Base-by-base conservation (phyloP, 2,329 filamentous ascomycete species). In the Geoglossum cookeanum region DNA sequence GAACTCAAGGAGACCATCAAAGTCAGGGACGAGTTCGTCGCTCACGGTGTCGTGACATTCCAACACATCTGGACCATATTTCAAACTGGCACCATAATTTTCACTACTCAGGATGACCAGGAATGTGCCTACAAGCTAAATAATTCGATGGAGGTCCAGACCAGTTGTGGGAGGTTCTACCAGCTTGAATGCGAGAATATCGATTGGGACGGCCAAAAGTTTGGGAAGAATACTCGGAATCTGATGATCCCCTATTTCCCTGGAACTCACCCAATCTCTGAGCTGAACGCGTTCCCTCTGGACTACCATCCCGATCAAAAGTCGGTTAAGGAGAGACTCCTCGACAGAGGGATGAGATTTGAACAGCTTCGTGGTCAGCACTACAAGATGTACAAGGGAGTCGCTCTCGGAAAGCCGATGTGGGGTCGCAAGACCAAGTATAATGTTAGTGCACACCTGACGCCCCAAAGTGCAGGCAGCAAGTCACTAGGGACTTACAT, bases 41-140 rank as follows among this genome's bases (percentile, higher is more conserved):
- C 68, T 60, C 78, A 80, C 59, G 71, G 73, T 0, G 76, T 78
- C 51, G 74, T 80, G 55, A 74, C 74, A 0, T 78, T 74, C 55
- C 69, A 74, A 11, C 72, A 79, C 52, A 67, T 68, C 11, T 55
- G 52, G 52, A 55, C 52, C n/a, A 55, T 55, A 42, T 42, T 55
- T 11, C 27, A n/a, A 42, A 15, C 52, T 17, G 52, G 52, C 27
- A 42, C 32, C 17, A 35, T 55, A 6, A 37, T 72, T 15, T 70
- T 67, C 62, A 62, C 63, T 53, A 66, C 65, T 44, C 61, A 64
- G 30, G 69, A 74, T 55, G 64, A 65, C 32, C 68, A 70, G 56
- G 67, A 70, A 29, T 63, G 66, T n/a, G 66, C 67, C 15, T 68
- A 68, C 56, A 64, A 65, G 52, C 62, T 71, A 11, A 60, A 63